Evolutionary conservation across 2,329 filamentous ascomycete genomes (phyloP), one percentile per base, ranked within the genome.

Genomic region (Colletotrichum plurivorum): DNA sequence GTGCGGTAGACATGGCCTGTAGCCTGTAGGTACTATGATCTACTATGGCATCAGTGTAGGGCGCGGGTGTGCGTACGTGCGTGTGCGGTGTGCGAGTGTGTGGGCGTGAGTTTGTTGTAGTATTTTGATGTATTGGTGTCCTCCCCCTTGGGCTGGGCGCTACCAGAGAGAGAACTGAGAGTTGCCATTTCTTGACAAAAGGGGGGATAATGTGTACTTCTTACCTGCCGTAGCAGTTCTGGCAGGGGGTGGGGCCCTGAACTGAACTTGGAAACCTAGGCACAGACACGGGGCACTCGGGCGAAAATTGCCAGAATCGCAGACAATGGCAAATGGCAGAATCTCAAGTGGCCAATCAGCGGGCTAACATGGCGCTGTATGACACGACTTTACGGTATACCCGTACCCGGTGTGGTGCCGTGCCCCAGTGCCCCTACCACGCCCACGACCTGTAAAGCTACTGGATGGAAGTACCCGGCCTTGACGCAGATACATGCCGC

Each of bases 271-370:
- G 46, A n/a, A n/a, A 13, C n/a, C n/a, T n/a, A n/a, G 18, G 46
- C 41, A 43, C 41, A 60, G 31, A 49, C 43, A 62, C 25, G 51
- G 45, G 54, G 54, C 54, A 60, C 54, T 22, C 54, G 61, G 67
- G 67, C 67, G 62, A 69, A 43, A 56, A 66, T 66, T 66, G 13
- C 62, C 66, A 43, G 52, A 68, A 65, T 20, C n/a, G 55, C 48
- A 61, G 43, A 53, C 48, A 61, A 15, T 20, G 16, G 43, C 4
- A 18, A 41, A 52, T 36, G 13, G 39, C 31, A 52, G 31, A 36
- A 9, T 53, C 16, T 20, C 59, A 62, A 54, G 18, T 62, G 51
- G 43, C 67, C 63, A 66, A 66, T 69, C 10, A 55, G n/a, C 25
- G 22, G 39, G 25, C 41, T 58, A 49, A 52, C 7, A 27, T 45